Evolutionary conservation across 805 yeast genomes (phyloP), one percentile per base, ranked within the genome.

Genomic region (Yarrowia porcina): DNA sequence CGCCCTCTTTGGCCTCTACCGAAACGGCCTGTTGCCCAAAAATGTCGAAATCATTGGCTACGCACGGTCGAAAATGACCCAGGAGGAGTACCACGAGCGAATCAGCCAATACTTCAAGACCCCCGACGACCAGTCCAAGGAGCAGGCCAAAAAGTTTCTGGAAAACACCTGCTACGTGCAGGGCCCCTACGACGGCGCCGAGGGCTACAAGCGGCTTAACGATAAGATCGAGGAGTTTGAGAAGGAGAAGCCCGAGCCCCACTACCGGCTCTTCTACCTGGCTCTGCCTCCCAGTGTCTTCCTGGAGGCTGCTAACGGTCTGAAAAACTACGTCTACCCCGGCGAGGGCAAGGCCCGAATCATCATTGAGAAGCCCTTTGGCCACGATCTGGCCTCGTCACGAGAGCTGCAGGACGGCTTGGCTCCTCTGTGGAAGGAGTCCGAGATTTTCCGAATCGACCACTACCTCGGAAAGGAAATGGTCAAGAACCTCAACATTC

Each of bases 391-490:
- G 70, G 82, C 81, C 65, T 80, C 90, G 61, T 85, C 96, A 4
- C 83, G 90, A 70, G 86, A 84, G 69, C 79, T 94, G 72, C 97
- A 91, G 78, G 71, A 77, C 63, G 81, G 83, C 66, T 81, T 94
- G 70, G 84, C 92, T 17, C 98, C 98, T 18, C 76, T 92, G 56
- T 93, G 92, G 84, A 76, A 83, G 25, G 99, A 94, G 77, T 92
- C 88, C 4, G 98, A 94, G 79, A 79, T 93, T 54, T 94, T 83
- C 80, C 87, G 99, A 80, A 94, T 94, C 70, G 99, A 94, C 77
- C 99, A 94, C 77, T 94, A 94, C 74, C 81, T 94, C 70, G 99
- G 99, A 68, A 94, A 94, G 79, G 99, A 94, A 79, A 85, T 94
- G 92, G 98, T 94, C 64, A 94, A 93, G 81, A 94, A 93, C 79